phyloP scores from a whole-genome alignment of 306 rosid genomes.

The Psophocarpus tetragonolobus region DNA sequence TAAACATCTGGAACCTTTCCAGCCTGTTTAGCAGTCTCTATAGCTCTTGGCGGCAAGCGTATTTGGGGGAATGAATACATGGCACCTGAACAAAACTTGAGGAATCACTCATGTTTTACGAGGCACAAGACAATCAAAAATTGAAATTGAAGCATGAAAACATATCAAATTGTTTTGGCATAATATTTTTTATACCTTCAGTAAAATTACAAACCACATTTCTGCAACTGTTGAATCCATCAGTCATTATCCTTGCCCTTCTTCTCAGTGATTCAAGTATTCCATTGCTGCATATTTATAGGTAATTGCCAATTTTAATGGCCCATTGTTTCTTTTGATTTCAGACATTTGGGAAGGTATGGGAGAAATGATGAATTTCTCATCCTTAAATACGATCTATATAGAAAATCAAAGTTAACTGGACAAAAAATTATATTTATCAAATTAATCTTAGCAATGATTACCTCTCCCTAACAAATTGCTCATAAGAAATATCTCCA shows the following conservation, averaged over 20 bases:
- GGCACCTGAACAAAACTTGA: slow-evolving; percentile 70
- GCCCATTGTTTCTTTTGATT: not conserved
- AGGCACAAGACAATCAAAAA: not conserved
- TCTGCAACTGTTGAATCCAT: slow-evolving; percentile 98
- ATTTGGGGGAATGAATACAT: slow-evolving; percentile 99
- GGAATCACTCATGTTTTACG: slow-evolving; percentile 18
- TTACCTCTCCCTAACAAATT: slow-evolving; percentile 85
- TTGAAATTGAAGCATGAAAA: not conserved
- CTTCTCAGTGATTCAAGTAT: slow-evolving; percentile 87
- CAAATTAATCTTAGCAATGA: slow-evolving; percentile 31
- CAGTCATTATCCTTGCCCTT: slow-evolving; percentile 96
- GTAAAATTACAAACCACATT: slow-evolving; percentile 97
- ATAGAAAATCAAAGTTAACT: slow-evolving; percentile 1
- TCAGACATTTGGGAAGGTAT: not conserved
- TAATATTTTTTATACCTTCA: slow-evolving; percentile 62
- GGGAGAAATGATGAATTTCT: slow-evolving; percentile 16
- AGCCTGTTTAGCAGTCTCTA: slow-evolving; percentile 77
- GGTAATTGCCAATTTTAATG: slow-evolving; percentile 28
- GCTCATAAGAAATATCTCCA: slow-evolving; percentile 92
- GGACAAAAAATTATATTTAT: slow-evolving; percentile 9
- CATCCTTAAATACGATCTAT: not conserved
- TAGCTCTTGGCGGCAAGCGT: slow-evolving; percentile 79
- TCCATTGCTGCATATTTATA: slow-evolving; percentile 70
- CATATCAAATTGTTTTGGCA: not conserved
- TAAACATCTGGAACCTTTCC: slow-evolving; percentile 93